Base-by-base conservation (phyloP, 768 basidiomycete species). In the Lentinula sp. region DNA sequence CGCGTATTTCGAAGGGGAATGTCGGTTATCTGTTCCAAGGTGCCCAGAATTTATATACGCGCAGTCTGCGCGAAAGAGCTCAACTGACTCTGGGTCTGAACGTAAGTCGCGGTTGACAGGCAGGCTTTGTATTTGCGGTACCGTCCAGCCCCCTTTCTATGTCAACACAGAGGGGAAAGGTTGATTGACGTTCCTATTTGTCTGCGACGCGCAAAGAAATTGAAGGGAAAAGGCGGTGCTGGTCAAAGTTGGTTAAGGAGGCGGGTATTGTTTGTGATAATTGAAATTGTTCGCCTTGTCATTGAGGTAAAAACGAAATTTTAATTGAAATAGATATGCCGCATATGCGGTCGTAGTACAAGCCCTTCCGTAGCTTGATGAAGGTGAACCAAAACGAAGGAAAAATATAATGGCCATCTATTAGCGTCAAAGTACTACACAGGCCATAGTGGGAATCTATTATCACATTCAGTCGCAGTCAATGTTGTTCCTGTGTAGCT, bases 141-240 rank as follows among this genome's bases (percentile, higher is more conserved):
- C 5, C 37, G 18, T 7, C 32, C 34, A 39, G 53, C 18, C 23
- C 53, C 34, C 53, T 54, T 39, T 54, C 13, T 18, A 39, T 48
- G 21, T 10, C 9, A 43, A 43, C 13, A 13, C 21, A 23, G 46
- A 23, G 46, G 5, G 10, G 15, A 54, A 54, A 39, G 10, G 53
- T 18, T 56, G 55, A 56, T 56, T 56, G 55, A 56, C 55, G 55
- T 56, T 40, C 23, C 55, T 31, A 16, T n/a, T 48, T 11, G 42
- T 43, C 42, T 43, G 42, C 42, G 18, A 55, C 16, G 55, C 40
- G 40, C 39, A 45, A 43, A 28, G 55, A 51, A 23, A 39, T 39
- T 52, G 53, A 54, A 54, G 53, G 35, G 37, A 35, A 35, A 39
- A 56, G 28, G 55, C 55, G 21, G 40, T 56, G 55, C 39, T 43